Evolutionary conservation across 2,329 filamentous ascomycete species (phyloP), one percentile per base, ranked within the genome.

Genomic region (Pochonia chlamydosporia): DNA sequence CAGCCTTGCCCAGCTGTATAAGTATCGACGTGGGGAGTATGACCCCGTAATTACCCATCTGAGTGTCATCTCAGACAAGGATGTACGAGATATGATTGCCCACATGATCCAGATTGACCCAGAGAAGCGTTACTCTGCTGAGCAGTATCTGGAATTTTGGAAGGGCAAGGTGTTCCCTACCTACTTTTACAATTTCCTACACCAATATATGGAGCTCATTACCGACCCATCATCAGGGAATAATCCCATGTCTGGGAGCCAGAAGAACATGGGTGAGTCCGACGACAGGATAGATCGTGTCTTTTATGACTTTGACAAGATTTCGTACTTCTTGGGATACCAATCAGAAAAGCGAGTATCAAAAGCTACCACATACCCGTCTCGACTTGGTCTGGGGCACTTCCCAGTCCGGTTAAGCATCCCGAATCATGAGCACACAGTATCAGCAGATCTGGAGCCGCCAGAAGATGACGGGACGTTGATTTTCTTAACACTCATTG

Each of bases 81-180:
- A 95, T 50, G 79, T 99, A 48, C 82, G 90, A 40, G 87, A 95
- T 42, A 82, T 99, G 75, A 87, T 99, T 54, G 78, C 85, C 18
- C 91, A 95, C 65, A 99, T 99, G 93, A 95, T 99, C 52, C 88
- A 95, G 62, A 74, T 96, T 7, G 88, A 97, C 55, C 92, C 95
- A 0, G 85, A 95, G 65, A 89, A 89, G 56, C 81, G 93, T 55
- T 95, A 95, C 64, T 90, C 89, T 16, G 92, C 93, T 2, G 90
- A 96, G 49, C 89, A 97, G 59, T 97, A 96, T 56, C 73, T 99
- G 9, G 85, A 90, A 20, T 92, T 96, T 59, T 97, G 89, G 82
- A 88, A 89, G 59, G 81, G 81, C 40, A 96, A 92, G 61, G 89
- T 92, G 3, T 99, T 99, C 53, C 95, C 93, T 0, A 82, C 88